Base-by-base conservation (phyloP, 2,329 filamentous ascomycete genomes). In the Albophoma yamanashiensis region DNA sequence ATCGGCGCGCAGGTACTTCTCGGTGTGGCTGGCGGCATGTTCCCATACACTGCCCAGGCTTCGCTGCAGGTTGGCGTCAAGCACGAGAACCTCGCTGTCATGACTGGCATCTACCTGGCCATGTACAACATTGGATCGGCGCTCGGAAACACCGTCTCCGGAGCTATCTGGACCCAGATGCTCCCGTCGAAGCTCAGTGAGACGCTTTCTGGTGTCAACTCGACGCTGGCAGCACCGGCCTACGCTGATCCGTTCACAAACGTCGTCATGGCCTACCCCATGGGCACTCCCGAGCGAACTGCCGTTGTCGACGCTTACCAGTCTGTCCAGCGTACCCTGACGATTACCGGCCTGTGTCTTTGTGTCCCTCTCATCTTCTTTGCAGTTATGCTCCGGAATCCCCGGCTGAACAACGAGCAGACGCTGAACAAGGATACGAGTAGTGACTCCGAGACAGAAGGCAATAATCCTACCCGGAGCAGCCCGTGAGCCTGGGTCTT, bases 1-100 rank as follows among this genome's bases (percentile, higher is more conserved):
- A 78, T 86, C 56, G 78, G 77, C 1, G 82, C 76, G 0, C 82
- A 86, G 64, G 71, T 86, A 2, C 69, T 86, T 2, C 74, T 86
- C 2, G 83, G 83, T 50, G 72, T 85, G 45, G 82, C 82, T 0
- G 82, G 82, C 11, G 84, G 84, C 2, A 71, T 86, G 60, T 86
- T 86, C 65, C 71, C 74, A 0, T 76, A 75, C 60, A 72, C 75
- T 0, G 73, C 74, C 0, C 73, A 75, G 56, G 74, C 73, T 0
- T 74, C 72, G 1, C 73, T 76, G 34, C 75, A 76, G 56, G 73
- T 74, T 0, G 72, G 72, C 0, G 71, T 73, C 0, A 67, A 66
- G 1, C 67, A 69, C 42, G 72, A 76, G 58, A 71, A 76, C 43
- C 69, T 76, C 0, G 74, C 73, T 5, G 71, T 76, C 20, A 62